Base-by-base conservation (phyloP, 108 stramenopile genomes). In the Fistulifera pelliculosa region DNA sequence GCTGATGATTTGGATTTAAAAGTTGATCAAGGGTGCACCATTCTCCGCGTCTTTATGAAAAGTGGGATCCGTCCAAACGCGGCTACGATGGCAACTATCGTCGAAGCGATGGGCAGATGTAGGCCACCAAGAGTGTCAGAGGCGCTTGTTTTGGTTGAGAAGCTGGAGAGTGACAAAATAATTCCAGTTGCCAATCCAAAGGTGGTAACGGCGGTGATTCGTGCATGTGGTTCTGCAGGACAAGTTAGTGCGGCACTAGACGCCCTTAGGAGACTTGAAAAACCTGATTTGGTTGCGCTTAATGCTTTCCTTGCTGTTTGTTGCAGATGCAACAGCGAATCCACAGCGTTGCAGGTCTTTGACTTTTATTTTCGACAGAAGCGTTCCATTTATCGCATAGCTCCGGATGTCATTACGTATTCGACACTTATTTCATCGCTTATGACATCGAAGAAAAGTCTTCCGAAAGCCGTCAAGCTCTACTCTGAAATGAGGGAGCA, bases 241-340 rank as follows among this genome's bases (percentile, higher is more conserved):
- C 77, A 81, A 50, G 45, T 84, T 1, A 61, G 68, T 8, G 77
- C 74, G 35, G 81, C 83, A 2, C 35, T 79, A 5, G 53, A 69
- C 1, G 39, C 70, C 1, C 85, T 83, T 69, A 43, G 52, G 21
- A 21, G 56, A 44, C 75, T 89, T 24, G 2, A 44, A 2, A 31
- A 52, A 13, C 81, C 83, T n/a, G 88, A 90, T 48, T 60, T 78
- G 18, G 58, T 83, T 10, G 84, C 88, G 24, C 44, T 90, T 25
- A 90, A 90, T 61, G 80, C 84, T 3, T 69, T 81, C 0, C 66
- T 90, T 26, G 79, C 79, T 68, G 80, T 77, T 22, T 77, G 74
- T 52, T 75, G 76, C 44, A 62, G 64, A 49, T 76, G 70, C 35
- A 65, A 59, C 23, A 56, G 69, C n/a, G 60, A 76, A 24, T 67